phyloP scores from a whole-genome alignment of 768 basidiomycete genomes.

The Pseudohyphozyma bogoriensis region DNA sequence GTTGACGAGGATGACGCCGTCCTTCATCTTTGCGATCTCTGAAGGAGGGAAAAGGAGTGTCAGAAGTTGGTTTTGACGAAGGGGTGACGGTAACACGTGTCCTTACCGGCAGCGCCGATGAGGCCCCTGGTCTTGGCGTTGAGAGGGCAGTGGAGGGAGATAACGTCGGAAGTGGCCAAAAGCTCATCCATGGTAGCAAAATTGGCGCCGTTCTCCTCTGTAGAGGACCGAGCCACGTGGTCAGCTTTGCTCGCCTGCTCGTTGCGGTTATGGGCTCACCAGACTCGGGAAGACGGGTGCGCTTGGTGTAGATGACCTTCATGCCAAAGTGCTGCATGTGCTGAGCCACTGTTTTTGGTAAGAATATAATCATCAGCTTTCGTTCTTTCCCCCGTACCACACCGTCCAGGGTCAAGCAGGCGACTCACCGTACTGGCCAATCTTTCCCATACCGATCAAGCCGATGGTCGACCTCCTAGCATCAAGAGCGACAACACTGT shows the following conservation, averaged over 20 bases:
- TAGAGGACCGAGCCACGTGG: background rate
- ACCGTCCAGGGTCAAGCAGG: background rate
- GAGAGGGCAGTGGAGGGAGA: slow-evolving; percentile 76
- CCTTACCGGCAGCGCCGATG: slow-evolving; percentile 51
- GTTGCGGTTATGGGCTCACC: slow-evolving; percentile 38
- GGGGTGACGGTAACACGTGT: too few relatives aligned
- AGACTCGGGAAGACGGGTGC: too few relatives aligned
- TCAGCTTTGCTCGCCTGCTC: slow-evolving; percentile 51
- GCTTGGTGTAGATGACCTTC: slow-evolving; percentile 64
- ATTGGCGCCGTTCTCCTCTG: slow-evolving; percentile 50
- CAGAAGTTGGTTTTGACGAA: too few relatives aligned
- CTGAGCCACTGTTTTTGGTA: slow-evolving; percentile 30
- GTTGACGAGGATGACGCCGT: slow-evolving; percentile 47
- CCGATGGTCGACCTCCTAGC: slow-evolving; percentile 28
- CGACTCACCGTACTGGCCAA: slow-evolving; percentile 37
- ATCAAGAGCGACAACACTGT: too few relatives aligned
- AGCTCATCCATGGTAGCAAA: slow-evolving; percentile 52
- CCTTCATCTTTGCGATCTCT: slow-evolving; percentile 66
- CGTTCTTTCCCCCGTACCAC: too few relatives aligned
- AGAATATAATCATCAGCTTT: background rate
- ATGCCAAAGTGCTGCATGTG: slow-evolving; percentile 64
- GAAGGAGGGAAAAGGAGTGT: too few relatives aligned
- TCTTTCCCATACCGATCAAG: slow-evolving; percentile 40
- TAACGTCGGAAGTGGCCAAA: slow-evolving; percentile 60
- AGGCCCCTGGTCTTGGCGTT: slow-evolving; percentile 54